Base-by-base conservation (phyloP, 1,139 yeast species). In the Suhomyces bribrorum region DNA sequence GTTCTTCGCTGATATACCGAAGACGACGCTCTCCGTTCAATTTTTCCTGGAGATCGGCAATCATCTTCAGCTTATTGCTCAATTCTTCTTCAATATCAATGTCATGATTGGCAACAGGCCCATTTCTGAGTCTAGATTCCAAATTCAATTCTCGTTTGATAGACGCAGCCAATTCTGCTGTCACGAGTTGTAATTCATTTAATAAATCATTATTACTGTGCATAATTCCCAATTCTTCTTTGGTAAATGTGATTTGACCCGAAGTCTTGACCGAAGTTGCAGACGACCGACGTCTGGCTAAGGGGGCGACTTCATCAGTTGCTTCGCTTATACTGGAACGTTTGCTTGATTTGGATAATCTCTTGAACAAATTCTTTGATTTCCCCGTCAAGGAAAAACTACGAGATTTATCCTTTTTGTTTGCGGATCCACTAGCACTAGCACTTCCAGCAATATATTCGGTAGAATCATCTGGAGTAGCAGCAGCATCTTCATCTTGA, bases 1-100 rank as follows among this genome's bases (percentile, higher is more conserved):
- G 85, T 45, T 83, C 89, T 54, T 85, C 92, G 29, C 87, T 81
- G 13, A 83, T 75, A 46, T 75, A 81, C 37, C 92, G 61, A 41
- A 79, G 72, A 48, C 79, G 65, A 46, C 90, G 69, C 54, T 85
- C 92, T 31, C 78, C 79, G 40, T 77, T 79, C 43, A 85, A 58
- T 45, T 76, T 75, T 36, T 77, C 78, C 35, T 82, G 77, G 38
- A 85, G 56, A 20, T 74, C 75, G 3, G 75, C 69, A 25, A 83
- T 69, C 17, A 20, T 27, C 6, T 66, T 55, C 32, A 79, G 69
- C 45, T 78, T 74, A 16, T 68, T 64, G 12, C 72, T 57, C 9
- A 72, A 41, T 40, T 73, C 73, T 7, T 36, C 42, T 24, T 49
- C 52, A 20, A 44, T 31, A 25, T 51, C 53, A 16, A 20, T n/a